Conservation (phyloP, 2,329 filamentous ascomycete species). For the Seiridium unicorne region DNA sequence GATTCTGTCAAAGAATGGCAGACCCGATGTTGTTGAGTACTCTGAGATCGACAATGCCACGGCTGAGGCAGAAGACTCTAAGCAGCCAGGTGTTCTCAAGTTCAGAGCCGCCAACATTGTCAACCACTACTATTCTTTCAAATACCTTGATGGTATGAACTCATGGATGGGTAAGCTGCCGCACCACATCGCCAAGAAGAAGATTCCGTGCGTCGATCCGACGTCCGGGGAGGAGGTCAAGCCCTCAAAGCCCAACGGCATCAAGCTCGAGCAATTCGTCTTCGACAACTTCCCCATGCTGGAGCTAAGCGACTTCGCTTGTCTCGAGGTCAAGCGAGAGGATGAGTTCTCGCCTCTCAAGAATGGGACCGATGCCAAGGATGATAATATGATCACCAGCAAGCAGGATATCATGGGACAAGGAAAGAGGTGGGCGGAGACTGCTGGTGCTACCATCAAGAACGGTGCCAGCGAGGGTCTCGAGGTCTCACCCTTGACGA, state of each 20-base stretch:
- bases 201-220: constrained; percentile 85
- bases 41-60: constrained; percentile 89
- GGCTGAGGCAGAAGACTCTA: constrained; percentile 83
- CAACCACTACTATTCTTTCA: constrained; percentile 98
- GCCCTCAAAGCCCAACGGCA: constrained; percentile 92
- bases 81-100: constrained; percentile 79
- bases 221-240: constrained; percentile 79
- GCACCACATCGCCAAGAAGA: constrained; percentile 96
- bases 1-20: constrained; percentile 92
- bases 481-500: constrained; percentile 89
- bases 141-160: constrained; percentile 88
- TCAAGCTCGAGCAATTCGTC: constrained; percentile 99
- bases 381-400: constrained; percentile 90
- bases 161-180: constrained; percentile 82
- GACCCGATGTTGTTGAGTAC: constrained; percentile 97
- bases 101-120: constrained; percentile 99
- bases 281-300: constrained; percentile 97
- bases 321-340: constrained; percentile 92
- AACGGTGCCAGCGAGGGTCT: constrained; percentile 60
- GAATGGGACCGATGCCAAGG: constrained; percentile 61
- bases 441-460: constrained; percentile 72
- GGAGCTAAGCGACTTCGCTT: constrained; percentile 84
- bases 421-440: constrained; percentile 81
- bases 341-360: constrained; percentile 98
- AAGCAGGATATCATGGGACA: constrained; percentile 86